phyloP scores from a whole-genome alignment of 2,329 filamentous ascomycete genomes.

The Arthrobotrys sphaeroides region DNA sequence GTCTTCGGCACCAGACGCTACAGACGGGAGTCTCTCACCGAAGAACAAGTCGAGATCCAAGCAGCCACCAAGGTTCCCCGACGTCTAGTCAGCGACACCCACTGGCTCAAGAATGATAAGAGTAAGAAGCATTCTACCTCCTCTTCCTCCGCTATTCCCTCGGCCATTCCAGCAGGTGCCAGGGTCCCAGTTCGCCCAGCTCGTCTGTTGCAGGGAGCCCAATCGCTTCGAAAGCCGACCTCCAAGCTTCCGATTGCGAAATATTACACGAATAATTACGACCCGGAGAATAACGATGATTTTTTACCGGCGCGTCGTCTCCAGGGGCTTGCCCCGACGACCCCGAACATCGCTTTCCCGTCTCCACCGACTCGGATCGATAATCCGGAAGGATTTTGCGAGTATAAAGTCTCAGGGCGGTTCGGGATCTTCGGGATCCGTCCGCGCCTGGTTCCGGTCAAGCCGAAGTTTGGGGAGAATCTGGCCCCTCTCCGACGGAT shows the following conservation, averaged over 20 bases:
- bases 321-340: neutral
- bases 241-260: conserved; percentile 29
- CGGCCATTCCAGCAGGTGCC: neutral
- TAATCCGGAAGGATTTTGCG: neutral
- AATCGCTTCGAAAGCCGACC: conserved; percentile 19
- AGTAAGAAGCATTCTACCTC: neutral
- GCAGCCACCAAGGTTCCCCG: conserved; percentile 23
- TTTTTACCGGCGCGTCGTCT: neutral
- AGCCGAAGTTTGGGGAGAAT: neutral
- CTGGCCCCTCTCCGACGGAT: neutral
- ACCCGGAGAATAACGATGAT: neutral
- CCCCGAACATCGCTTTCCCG: neutral
- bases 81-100: conserved; percentile 28
- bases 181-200: neutral
- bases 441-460: neutral
- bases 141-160: neutral
- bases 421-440: neutral
- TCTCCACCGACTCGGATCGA: neutral
- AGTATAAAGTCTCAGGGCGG: neutral
- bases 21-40: neutral
- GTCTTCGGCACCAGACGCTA: conserved; percentile 31
- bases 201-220: neutral
- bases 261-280: conserved; percentile 37
- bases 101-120: conserved; percentile 27
- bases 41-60: conserved; percentile 1